Evolutionary conservation across 768 basidiomycete genomes (phyloP).

Genomic region (Trametes cinnabarina): DNA sequence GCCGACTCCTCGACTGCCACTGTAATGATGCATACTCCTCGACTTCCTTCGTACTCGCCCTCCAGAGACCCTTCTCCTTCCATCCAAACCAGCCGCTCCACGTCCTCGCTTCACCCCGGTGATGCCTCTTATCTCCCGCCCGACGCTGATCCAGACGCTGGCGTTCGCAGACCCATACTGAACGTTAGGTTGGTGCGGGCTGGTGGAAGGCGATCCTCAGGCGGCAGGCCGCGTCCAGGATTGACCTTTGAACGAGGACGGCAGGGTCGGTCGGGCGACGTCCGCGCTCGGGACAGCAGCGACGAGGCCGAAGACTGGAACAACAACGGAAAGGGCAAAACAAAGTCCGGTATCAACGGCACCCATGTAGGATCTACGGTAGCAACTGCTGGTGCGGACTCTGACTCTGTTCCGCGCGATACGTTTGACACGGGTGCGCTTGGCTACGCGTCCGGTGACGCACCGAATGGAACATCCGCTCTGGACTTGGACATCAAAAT

Average conservation of each 20-base stretch:
- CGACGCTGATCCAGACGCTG: conserved; percentile 26
- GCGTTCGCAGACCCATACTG: conserved; percentile 24
- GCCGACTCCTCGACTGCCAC: conserved; percentile 26
- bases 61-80: conserved; percentile 31
- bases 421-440: neutral
- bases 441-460: neutral
- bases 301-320: neutral
- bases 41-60: conserved; percentile 23
- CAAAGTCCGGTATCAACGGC: neutral
- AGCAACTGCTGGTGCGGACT: neutral
- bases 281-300: conserved; percentile 3
- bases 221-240: conserved; percentile 6
- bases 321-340: neutral
- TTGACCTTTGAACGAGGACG: conserved; percentile 20
- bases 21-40: conserved; percentile 2
- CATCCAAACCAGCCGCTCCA: conserved; percentile 30
- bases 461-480: conserved; percentile 2
- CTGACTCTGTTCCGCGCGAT: neutral
- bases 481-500: conserved; percentile 24
- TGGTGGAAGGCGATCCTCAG: conserved; percentile 20
- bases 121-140: conserved; percentile 32
- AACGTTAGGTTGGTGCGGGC: conserved; percentile 31
- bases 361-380: too few species aligned
- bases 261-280: conserved; percentile 20
- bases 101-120: conserved; percentile 31